Evolutionary conservation across 2,329 filamentous ascomycete species (phyloP).

Genomic region (Colletotrichum sp.): DNA sequence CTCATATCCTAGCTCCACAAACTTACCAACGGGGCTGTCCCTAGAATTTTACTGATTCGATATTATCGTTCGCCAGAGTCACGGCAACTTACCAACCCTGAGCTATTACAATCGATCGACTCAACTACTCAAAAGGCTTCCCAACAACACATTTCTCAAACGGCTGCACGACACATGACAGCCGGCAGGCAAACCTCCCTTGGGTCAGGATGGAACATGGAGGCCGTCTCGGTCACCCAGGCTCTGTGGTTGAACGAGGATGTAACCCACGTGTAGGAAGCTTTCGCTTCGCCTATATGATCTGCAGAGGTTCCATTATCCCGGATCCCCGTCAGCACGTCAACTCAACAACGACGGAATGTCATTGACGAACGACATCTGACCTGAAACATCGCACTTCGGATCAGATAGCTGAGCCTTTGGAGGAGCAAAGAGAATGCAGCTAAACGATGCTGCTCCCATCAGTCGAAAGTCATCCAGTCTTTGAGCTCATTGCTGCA

Average conservation of each 20-base stretch:
- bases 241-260: background rate
- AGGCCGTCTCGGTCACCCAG: background rate
- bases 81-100: background rate
- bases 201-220: background rate
- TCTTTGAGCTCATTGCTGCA: background rate
- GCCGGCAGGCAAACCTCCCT: background rate
- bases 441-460: background rate
- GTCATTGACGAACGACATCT: background rate
- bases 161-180: background rate
- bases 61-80: fast-evolving
- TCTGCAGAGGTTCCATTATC: background rate
- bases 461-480: background rate
- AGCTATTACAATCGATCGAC: background rate
- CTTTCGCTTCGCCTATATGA: background rate
- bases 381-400: background rate
- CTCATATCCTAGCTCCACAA: fast-evolving
- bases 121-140: fast-evolving
- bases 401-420: background rate
- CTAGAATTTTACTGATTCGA: fast-evolving
- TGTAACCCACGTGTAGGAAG: background rate
- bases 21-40: background rate
- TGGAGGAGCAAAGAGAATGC: background rate
- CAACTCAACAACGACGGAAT: background rate
- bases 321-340: background rate
- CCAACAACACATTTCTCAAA: background rate